phyloP scores from a whole-genome alignment of 2,329 filamentous ascomycete species.

The Fonsecaea pedrosoi region DNA sequence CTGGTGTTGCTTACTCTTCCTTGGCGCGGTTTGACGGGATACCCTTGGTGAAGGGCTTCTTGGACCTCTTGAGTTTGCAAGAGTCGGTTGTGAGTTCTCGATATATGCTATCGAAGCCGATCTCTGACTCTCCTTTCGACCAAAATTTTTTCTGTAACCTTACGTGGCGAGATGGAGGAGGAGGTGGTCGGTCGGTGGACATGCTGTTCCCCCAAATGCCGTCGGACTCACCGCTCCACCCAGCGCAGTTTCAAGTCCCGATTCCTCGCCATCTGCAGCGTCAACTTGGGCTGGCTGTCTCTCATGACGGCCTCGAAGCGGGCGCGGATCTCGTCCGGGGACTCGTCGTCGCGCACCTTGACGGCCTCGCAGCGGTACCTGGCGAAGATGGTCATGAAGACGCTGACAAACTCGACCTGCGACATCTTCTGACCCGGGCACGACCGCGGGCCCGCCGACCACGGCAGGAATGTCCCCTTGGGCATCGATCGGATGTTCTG shows the following conservation, averaged over 20 bases:
- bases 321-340: conserved; percentile 33
- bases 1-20: too few relatives aligned
- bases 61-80: too few relatives aligned
- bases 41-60: too few relatives aligned
- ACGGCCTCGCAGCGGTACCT: conserved; percentile 40
- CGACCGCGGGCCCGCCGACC: conserved; percentile 57
- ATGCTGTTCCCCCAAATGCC: too few relatives aligned
- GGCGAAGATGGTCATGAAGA: conserved; percentile 52
- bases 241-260: conserved; percentile 37
- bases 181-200: too few relatives aligned
- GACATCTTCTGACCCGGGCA: conserved; percentile 63
- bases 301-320: conserved; percentile 39
- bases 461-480: conserved; percentile 55
- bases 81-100: too few relatives aligned
- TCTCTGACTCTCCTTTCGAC: too few relatives aligned
- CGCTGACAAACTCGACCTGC: conserved; percentile 61
- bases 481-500: conserved; percentile 45
- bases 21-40: too few relatives aligned
- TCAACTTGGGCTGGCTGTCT: conserved; percentile 42
- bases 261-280: conserved; percentile 44
- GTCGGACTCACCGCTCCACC: conserved; percentile 18
- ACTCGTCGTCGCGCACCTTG: conserved; percentile 37
- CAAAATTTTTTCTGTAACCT: too few relatives aligned
- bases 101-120: too few relatives aligned
- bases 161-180: too few relatives aligned